Base-by-base conservation (phyloP, 176 grass and related monocot species). In the Cenchrus purpureus region DNA sequence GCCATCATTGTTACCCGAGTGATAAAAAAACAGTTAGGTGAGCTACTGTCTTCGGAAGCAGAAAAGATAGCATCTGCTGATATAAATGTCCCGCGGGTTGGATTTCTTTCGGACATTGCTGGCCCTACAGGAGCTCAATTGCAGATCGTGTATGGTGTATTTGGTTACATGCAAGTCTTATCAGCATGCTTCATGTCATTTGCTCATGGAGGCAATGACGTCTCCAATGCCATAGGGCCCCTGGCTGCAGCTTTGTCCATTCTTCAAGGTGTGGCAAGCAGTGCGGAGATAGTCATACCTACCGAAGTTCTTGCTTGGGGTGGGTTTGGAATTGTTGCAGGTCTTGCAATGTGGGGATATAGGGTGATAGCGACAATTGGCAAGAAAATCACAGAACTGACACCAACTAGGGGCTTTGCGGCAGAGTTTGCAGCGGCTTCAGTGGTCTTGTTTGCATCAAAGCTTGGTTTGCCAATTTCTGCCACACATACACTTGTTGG, bases 141-240 rank as follows among this genome's bases (percentile, higher is more conserved):
- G 59, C 88, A 99, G 86, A 99, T 99, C 49, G 97, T 99, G 19
- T 99, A 99, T 17, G 82, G 94, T 12, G 91, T 99, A 43, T 96
- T 99, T 66, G 94, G 94, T 51, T 94, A 99, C 86, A 92, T 99
- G 97, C 97, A 99, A 78, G 84, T 99, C 51, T 70, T 99, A 66
- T 99, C 97, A 60, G 97, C 97, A 77, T 99, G 97, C 77, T 99
- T 99, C 91, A 99, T 99, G 97, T 99, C 97, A 71, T 96, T 99
- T 58, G 94, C 94, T 74, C 97, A 99, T 34, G 97, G 97, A 71
- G 94, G 91, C 42, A 99, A 99, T 62, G 97, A 99, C 20, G 97
- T 96, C 61, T 99, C 97, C 45, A 99, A 99, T 85, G 97, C 97
- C 25, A 96, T 94, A 51, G 97, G 97, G 7, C 97, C 97, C 1